Evolutionary conservation across 2,329 filamentous ascomycete species (phyloP), one percentile per base, ranked within the genome.

Genomic region (Xylaria sp.): DNA sequence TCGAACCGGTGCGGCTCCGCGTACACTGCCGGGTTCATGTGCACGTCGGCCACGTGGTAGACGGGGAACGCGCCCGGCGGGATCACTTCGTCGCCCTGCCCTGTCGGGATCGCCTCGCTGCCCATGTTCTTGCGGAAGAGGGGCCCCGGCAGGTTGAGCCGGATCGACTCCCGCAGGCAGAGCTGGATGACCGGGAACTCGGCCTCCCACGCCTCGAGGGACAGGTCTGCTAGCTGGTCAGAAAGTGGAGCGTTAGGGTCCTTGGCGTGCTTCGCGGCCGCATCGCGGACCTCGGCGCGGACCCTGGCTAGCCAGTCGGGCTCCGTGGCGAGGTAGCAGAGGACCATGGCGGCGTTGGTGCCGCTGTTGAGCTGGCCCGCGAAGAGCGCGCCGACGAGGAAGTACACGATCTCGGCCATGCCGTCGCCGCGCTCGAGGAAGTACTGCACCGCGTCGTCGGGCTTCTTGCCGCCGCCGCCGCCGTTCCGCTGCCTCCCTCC

Each of bases 361-460:
- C 80, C 81, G 20, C 71, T 80, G 67, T 85, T 85, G n/a, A 84
- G 59, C 29, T 80, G 70, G n/a, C 81, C 82, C 1, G 82, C 81
- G 62, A 82, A 83, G 2, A 86, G 68, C 0, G 79, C 71, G 11
- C 76, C 76, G n/a, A 84, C 69, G 29, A 82, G 72, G 65, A 84
- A 82, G 71, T 78, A 58, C 16, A 80, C 70, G 29, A 81, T 76
- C 43, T 74, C 69, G 7, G 66, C 61, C 9, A 78, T 72, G 16
- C 65, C 68, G n/a, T 78, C 74, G 4, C 77, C 81, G 24, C 75
- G 67, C 39, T 85, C 81, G 18, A 85, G 73, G 38, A 84, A 63
- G 22, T 72, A 74, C 63, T 85, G 82, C 61, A 85, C 59, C 0
- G 80, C 71, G 57, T 86, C 82, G 2, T 79, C 72, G 18, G 74